phyloP scores from a whole-genome alignment of 2,329 filamentous ascomycete genomes.

The Botryosphaeria dothidea region DNA sequence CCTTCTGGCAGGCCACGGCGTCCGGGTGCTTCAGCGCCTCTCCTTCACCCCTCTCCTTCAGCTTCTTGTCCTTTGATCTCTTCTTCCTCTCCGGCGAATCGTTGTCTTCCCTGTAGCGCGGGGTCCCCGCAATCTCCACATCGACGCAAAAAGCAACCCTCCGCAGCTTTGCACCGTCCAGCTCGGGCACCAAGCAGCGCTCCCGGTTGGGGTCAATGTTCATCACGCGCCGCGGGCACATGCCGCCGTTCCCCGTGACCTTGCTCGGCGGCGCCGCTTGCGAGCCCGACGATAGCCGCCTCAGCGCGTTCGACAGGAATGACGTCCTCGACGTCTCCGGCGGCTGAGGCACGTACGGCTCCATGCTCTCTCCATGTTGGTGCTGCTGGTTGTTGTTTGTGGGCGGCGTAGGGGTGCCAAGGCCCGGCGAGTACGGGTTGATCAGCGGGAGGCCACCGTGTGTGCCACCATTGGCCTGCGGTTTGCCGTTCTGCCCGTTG shows the following conservation, averaged over 20 bases:
- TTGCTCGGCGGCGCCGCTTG: conserved; percentile 28
- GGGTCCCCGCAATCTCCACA: conserved; percentile 90
- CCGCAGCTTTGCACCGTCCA: conserved; percentile 78
- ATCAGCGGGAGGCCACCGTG: conserved; percentile 20
- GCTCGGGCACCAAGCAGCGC: conserved; percentile 74
- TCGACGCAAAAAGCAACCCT: conserved; percentile 95
- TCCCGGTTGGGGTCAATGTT: conserved; percentile 82
- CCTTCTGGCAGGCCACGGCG: conserved; percentile 55
- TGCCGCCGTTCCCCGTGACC: conserved; percentile 58
- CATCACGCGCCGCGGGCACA: conserved; percentile 78
- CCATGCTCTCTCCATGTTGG: conserved; percentile 34
- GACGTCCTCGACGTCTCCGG: conserved; percentile 70
- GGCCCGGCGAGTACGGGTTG: conserved; percentile 32
- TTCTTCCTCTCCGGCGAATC: conserved; percentile 50
- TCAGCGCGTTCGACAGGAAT: conserved; percentile 78
- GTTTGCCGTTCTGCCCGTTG: conserved; percentile 16
- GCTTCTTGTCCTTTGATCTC: conserved; percentile 55
- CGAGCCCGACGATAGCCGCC: conserved; percentile 69
- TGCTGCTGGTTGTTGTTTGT: conserved; percentile 47
- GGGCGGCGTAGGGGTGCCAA: conserved; percentile 42
- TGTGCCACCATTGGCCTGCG: conserved; percentile 24
- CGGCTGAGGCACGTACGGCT: conserved; percentile 72
- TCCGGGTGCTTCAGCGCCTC: conserved; percentile 70
- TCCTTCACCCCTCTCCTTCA: conserved; percentile 71
- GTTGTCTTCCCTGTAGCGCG: conserved; percentile 68